Evolutionary conservation across 495 filamentous ascomycete species (phyloP).

Genomic region (Acidiella bohemica): DNA sequence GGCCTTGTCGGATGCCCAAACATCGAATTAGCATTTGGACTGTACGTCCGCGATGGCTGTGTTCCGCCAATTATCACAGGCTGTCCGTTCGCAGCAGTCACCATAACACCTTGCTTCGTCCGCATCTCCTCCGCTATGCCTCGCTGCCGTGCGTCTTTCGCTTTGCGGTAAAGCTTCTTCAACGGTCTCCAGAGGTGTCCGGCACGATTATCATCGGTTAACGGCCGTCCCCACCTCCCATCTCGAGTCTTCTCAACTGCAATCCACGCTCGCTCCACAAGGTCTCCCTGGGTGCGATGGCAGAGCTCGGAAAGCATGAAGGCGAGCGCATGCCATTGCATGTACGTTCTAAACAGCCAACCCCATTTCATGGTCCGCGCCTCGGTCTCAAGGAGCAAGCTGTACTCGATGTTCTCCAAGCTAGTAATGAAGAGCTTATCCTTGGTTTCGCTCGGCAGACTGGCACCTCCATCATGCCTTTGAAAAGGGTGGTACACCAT

Average conservation of each 20-base stretch:
- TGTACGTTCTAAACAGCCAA: conserved; percentile 73
- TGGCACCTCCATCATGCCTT: conserved; percentile 26
- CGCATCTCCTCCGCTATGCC: conserved; percentile 25
- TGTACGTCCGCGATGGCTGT: conserved; percentile 7
- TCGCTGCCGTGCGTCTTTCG: conserved; percentile 39
- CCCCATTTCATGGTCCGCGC: conserved; percentile 51
- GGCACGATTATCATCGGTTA: conserved; percentile 39
- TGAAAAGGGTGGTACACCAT: conserved; percentile 47
- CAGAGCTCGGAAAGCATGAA: conserved; percentile 67
- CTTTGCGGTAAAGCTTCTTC: conserved; percentile 56
- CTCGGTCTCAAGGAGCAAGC: conserved; percentile 47
- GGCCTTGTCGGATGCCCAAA: conserved; percentile 12
- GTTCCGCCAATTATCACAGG: neutral
- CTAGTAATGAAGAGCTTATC: conserved; percentile 62
- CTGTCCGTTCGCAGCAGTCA: neutral
- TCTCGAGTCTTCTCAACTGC: conserved; percentile 45
- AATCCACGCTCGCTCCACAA: conserved; percentile 70
- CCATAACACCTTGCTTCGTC: conserved; percentile 1
- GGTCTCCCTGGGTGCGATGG: conserved; percentile 49
- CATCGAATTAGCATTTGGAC: conserved; percentile 18
- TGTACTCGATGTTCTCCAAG: conserved; percentile 65
- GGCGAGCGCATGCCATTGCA: conserved; percentile 70
- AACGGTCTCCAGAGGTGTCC: conserved; percentile 64
- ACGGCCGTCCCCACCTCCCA: conserved; percentile 28
- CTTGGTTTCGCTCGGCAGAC: conserved; percentile 42